Base-by-base conservation (phyloP, 805 yeast genomes). In the Saccharomyces jurei region DNA sequence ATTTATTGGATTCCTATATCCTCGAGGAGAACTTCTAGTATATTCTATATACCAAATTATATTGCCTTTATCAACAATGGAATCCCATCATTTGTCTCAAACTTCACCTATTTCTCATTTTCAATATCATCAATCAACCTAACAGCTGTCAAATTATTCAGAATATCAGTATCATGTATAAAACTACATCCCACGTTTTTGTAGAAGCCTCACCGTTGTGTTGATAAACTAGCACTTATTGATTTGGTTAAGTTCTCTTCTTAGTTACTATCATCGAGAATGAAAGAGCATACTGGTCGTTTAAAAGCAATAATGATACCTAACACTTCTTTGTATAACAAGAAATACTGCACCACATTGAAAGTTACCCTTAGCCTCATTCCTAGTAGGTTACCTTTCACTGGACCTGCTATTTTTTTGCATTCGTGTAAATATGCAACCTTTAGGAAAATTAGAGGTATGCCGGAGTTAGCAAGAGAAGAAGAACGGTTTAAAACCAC, bases 331-430 rank as follows among this genome's bases (percentile, higher is more conserved):
- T 70, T 10, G 78, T 68, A 47, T 58, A 60, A 31, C 54, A 54
- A 9, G 56, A 52, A 0, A 63, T 28, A 41, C 55, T 63, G 47
- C 56, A 52, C 57, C 56, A 63, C 5, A 58, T 52, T 60, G 58
- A 47, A 66, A 66, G 61, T 82, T 69, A 54, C 72, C 73, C 4
- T 65, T 60, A 22, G 65, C 71, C 3, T 75, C 71, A 17, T 73
- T 70, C 2, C 61, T 67, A 2, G 86, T 78, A 4, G 89, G 89
- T 63, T 75, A 86, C 59, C 96, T 74, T 67, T 87, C 94, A 21
- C 92, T 95, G 64, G 88, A 95, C 63, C 96, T 78, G 60, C 83
- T 82, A 52, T 85, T 71, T 22, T 86, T 70, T 60, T 85, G 89
- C 6, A 86, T 89, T 67, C 86, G 92, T 60, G 80, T 81, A 53